Evolutionary conservation across 176 grass and related monocot species (phyloP).

Genomic region (Oryza rufipogon): DNA sequence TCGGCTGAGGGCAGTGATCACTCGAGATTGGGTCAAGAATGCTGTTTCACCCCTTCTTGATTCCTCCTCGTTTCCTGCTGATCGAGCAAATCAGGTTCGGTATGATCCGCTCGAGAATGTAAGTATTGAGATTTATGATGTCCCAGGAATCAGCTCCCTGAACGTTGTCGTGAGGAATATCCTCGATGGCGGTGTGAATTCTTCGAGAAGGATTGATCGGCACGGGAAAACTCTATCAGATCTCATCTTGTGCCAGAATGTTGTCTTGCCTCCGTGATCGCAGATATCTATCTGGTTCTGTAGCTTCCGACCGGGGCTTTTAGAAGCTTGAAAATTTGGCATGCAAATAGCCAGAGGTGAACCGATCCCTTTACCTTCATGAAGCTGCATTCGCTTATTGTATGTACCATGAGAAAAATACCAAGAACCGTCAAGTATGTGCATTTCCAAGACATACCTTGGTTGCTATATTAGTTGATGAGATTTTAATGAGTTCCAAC

Average conservation of each 20-base stretch:
- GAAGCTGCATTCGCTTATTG: neutral
- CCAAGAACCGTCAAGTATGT: neutral
- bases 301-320: neutral
- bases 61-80: slow-evolving; percentile 43
- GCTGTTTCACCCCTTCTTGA: slow-evolving; percentile 67
- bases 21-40: slow-evolving; percentile 70
- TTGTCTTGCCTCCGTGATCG: slow-evolving; percentile 46
- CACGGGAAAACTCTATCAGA: slow-evolving; percentile 90
- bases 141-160: slow-evolving; percentile 72
- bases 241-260: slow-evolving; percentile 75
- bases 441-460: too few species aligned
- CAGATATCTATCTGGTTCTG: neutral
- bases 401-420: neutral
- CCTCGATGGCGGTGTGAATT: slow-evolving; percentile 89
- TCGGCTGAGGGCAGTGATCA: slow-evolving; percentile 62
- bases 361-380: neutral
- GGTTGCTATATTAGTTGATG: too few species aligned
- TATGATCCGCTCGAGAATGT: slow-evolving; percentile 51
- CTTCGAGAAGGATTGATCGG: slow-evolving; percentile 88
- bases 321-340: neutral
- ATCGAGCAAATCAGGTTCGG: slow-evolving; percentile 21
- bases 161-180: slow-evolving; percentile 87
- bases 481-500: too few species aligned
- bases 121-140: slow-evolving; percentile 75
- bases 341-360: neutral